phyloP scores from a whole-genome alignment of 768 basidiomycete species.

The Suillus bovinus region DNA sequence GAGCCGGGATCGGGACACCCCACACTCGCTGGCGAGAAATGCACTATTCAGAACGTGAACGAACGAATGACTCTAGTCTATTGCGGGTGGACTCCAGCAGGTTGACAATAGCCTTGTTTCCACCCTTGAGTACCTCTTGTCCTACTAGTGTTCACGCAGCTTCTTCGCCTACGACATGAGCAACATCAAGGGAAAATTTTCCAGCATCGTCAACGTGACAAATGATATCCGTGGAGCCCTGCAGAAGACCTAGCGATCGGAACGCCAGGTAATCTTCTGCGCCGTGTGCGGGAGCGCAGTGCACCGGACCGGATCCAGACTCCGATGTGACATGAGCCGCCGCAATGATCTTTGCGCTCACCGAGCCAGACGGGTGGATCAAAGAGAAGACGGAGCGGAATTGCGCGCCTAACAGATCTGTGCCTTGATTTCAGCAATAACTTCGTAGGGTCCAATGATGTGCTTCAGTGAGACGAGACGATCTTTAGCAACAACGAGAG shows the following conservation, averaged over 20 bases:
- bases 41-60: constrained; percentile 95
- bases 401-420: constrained; percentile 55
- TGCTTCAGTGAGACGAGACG: constrained; percentile 40
- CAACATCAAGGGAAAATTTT: constrained; percentile 60
- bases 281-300: constrained; percentile 94
- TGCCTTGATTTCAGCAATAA: constrained; percentile 26
- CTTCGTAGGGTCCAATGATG: constrained; percentile 22
- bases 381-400: constrained; percentile 66
- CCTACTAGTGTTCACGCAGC: constrained; percentile 54
- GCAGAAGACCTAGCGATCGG: constrained; percentile 53
- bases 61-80: constrained; percentile 85
- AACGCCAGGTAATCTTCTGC: constrained; percentile 87
- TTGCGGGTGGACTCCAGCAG: constrained; percentile 64
- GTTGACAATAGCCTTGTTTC: constrained; percentile 64
- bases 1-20: constrained; percentile 94
- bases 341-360: constrained; percentile 50
- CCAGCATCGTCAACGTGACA: constrained; percentile 87
- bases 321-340: constrained; percentile 79
- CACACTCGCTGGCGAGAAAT: constrained; percentile 97
- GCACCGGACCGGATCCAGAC: constrained; percentile 95
- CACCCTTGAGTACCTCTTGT: constrained; percentile 71
- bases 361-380: constrained; percentile 12
- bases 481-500: constrained; percentile 53
- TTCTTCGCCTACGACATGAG: constrained; percentile 54
- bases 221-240: constrained; percentile 44